Base-by-base conservation (phyloP, 1,284 basidiomycete species). In the Fomitopsis pinicola region DNA sequence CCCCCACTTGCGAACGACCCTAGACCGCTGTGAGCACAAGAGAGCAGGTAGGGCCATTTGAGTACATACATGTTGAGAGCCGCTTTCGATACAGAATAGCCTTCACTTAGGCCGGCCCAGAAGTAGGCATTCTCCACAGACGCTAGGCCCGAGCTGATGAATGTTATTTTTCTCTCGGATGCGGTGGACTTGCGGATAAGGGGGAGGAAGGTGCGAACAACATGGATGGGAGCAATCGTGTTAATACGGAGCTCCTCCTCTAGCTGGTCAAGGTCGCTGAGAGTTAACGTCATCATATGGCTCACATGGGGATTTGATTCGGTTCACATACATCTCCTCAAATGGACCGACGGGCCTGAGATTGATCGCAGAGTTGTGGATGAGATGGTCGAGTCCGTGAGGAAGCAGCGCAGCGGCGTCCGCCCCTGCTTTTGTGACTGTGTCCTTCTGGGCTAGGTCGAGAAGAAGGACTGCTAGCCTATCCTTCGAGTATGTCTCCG, bases 21-120 rank as follows among this genome's bases (percentile, higher is more conserved):
- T 40, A 15, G 8, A 15, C 7, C n/a, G 22, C 44, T 7, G 10
- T 46, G 7, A 46, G 22, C 8, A 30, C 30, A 50, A 6, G 14
- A 6, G 14, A 17, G n/a, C 42, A 15, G 6, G 9, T 15, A 44
- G 17, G n/a, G 42, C 10, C 5, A 44, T 44, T 8, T 14, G 42
- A 44, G 26, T 22, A 57, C 59, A 17, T 42, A 61, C 62, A 61
- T 63, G 30, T 61, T 63, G 28, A 61, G 44, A 3, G 52, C 62
- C 4, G 60, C 62, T 45, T 63, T 63, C 12, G 57, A 42, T 1
- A 59, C 26, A 15, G 48, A 55, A 36, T 53, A 53, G 33, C 30
- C 30, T 14, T 35, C 30, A 8, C 30, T 10, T 8, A 17, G n/a
- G 1, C 30, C 30, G 7, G 50, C 10, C 28, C 28, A 30, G 35